These are phyloP conservation scores for Suillus paluster DNA, from an alignment of 768 basidiomycete genomes.

Conservation along the genomic window DNA sequence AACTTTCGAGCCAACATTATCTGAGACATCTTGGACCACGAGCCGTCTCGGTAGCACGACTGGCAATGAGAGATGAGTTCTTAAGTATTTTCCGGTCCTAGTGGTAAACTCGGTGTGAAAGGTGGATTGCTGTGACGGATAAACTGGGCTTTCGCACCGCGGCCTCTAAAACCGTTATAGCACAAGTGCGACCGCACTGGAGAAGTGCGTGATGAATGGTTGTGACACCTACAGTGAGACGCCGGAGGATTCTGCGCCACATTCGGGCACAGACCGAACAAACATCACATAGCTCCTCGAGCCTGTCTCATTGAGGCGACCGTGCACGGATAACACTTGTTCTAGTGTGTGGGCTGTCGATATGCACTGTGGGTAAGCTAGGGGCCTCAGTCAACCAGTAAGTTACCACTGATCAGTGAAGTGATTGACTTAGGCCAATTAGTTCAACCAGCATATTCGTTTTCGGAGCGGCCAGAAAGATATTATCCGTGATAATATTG, in stretches of 20 bases:
- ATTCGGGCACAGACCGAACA: neutral
- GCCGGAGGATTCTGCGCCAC: neutral
- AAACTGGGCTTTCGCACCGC: neutral
- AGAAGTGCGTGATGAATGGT: neutral
- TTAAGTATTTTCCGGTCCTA: neutral
- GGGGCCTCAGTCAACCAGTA: neutral
- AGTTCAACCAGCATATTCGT: neutral
- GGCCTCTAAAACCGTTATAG: neutral
- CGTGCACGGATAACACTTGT: neutral
- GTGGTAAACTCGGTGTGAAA: neutral
- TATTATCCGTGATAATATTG: neutral
- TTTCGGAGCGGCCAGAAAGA: neutral
- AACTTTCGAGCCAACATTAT: neutral
- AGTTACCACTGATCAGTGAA: neutral
- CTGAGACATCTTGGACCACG: neutral
- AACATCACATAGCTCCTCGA: neutral
- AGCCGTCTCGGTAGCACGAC: neutral
- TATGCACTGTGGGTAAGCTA: constrained; percentile 5
- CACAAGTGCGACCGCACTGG: neutral
- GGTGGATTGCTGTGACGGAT: neutral
- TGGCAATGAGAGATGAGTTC: neutral
- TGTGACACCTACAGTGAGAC: neutral
- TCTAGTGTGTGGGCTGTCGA: too few relatives aligned
- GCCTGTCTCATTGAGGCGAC: neutral
- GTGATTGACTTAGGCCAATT: neutral